These are phyloP conservation scores for Pseudonectria buxi DNA, from an alignment of 2,329 filamentous ascomycete genomes.

Conservation along the genomic window DNA sequence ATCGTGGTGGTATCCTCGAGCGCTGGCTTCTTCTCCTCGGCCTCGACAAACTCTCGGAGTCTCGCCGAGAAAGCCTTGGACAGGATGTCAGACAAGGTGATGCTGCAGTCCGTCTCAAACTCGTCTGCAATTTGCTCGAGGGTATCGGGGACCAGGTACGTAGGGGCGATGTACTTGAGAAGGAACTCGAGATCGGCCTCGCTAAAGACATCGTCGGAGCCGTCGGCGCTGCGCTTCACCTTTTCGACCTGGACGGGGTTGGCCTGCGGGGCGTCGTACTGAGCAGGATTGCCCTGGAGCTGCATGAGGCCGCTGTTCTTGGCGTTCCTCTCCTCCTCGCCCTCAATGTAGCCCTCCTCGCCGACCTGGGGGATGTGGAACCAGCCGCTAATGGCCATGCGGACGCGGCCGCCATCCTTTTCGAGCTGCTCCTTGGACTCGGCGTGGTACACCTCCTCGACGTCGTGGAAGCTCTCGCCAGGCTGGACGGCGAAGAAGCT, in stretches of 20 bases:
- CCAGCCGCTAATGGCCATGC: constrained; percentile 99
- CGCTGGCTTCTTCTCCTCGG: constrained; percentile 48
- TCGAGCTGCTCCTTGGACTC: constrained; percentile 51
- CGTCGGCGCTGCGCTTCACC: constrained; percentile 14
- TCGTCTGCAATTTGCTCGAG: constrained; percentile 73
- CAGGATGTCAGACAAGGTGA: constrained; percentile 74
- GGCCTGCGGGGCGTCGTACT: constrained; percentile 74
- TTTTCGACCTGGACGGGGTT: constrained; percentile 44
- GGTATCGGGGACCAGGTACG: constrained; percentile 87
- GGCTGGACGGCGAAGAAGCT: constrained; percentile 98
- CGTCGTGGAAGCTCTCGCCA: constrained; percentile 98
- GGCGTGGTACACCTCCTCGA: constrained; percentile 90
- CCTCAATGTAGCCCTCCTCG: constrained; percentile 84
- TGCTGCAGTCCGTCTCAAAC: constrained; percentile 76
- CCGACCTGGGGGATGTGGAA: constrained; percentile 95
- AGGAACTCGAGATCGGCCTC: constrained; percentile 83
- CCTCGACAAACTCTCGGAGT: constrained; percentile 64
- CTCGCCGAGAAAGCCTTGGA: constrained; percentile 67
- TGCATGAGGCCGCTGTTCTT: constrained; percentile 89
- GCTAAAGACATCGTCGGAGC: constrained; percentile 54
- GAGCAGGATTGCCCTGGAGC: constrained; percentile 82
- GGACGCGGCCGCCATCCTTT: constrained; percentile 67
- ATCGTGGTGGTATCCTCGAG: constrained; percentile 47
- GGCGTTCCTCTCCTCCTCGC: constrained; percentile 80
- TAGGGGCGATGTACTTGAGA: constrained; percentile 81